Evolutionary conservation across 805 yeast species (phyloP).

Genomic region (Candida coleopterorum): DNA sequence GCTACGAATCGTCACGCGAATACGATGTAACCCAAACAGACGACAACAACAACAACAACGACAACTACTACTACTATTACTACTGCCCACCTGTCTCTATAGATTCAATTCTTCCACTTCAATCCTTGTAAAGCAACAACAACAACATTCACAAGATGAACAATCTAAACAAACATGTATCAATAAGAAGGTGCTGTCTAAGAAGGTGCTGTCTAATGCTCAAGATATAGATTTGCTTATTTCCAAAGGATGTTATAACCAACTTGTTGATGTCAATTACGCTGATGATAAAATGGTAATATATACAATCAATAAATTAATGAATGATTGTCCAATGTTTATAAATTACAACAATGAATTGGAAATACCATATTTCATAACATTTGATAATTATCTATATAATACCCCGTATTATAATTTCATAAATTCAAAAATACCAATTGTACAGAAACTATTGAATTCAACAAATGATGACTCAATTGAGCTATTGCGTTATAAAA

Average conservation of each 20-base stretch:
- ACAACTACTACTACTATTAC: too few species aligned
- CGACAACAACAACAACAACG: too few species aligned
- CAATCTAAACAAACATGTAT: too few species aligned
- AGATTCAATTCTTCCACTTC: too few species aligned
- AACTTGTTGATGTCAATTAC: not conserved
- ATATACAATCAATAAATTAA: slow-evolving; percentile 8
- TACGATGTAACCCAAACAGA: too few species aligned
- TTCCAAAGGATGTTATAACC: not conserved
- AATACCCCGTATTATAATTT: slow-evolving; percentile 11
- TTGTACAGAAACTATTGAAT: slow-evolving; percentile 15
- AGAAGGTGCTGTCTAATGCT: too few species aligned
- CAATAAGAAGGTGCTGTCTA: too few species aligned
- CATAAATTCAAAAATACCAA: slow-evolving; percentile 17
- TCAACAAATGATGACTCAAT: slow-evolving; percentile 5
- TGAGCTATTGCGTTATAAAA: slow-evolving; percentile 19
- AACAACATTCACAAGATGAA: too few species aligned
- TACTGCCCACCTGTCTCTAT: too few species aligned
- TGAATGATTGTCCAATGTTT: slow-evolving; percentile 8
- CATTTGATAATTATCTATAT: slow-evolving; percentile 3
- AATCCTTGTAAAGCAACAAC: too few species aligned
- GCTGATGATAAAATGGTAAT: slow-evolving; percentile 4
- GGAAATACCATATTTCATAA: slow-evolving; percentile 11
- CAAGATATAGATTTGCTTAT: not conserved
- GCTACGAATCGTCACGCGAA: too few species aligned
- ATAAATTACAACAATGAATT: slow-evolving; percentile 8